These are phyloP conservation scores for Trichoderma lentiforme DNA, from an alignment of 2,329 filamentous ascomycete species.

Conservation along the genomic window DNA sequence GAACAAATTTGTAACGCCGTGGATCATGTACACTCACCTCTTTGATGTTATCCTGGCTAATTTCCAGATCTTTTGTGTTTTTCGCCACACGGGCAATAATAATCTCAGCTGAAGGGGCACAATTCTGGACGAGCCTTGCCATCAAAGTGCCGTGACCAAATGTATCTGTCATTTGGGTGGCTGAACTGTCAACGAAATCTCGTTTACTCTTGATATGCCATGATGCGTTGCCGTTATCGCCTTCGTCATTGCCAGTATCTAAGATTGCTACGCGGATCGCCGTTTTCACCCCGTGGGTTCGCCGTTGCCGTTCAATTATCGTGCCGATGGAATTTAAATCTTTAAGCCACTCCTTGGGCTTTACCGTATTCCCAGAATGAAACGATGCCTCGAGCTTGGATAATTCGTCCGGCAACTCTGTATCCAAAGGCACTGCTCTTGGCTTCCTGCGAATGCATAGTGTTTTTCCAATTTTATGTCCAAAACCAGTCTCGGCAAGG, in stretches of 20 bases:
- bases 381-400: neutral
- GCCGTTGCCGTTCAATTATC: too few species aligned
- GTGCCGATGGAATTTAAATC: neutral
- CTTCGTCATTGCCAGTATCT: neutral
- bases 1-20: fast-evolving
- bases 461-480: neutral
- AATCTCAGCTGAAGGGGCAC: neutral
- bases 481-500: neutral
- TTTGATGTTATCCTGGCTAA: neutral
- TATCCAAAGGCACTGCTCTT: neutral
- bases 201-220: neutral
- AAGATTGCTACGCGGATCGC: neutral
- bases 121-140: neutral
- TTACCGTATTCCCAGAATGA: neutral
- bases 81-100: neutral
- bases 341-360: neutral
- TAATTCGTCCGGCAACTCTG: neutral
- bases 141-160: neutral
- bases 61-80: neutral
- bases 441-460: neutral
- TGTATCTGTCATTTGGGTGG: neutral
- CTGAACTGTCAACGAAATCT: neutral
- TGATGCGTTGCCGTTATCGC: neutral
- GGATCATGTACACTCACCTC: neutral
- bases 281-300: too few species aligned